Evolutionary conservation across 140 eudicot genomes (phyloP).

Genomic region (Bidens hawaiensis): DNA sequence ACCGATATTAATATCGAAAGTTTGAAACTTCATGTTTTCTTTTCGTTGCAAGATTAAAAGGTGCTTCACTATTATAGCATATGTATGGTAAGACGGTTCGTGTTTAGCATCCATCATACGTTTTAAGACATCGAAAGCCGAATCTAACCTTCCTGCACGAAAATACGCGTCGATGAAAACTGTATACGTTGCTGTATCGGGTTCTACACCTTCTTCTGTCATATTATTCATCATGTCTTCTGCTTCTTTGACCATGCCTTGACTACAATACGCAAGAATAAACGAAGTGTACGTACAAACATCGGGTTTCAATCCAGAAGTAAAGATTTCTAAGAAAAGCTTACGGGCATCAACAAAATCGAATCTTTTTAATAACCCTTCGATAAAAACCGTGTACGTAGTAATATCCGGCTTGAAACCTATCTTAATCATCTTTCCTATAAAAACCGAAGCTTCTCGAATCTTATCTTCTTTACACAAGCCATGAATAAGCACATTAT

Average conservation of each 20-base stretch:
- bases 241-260: constrained; percentile 67
- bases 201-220: constrained; percentile 48
- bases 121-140: constrained; percentile 54
- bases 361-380: constrained; percentile 50
- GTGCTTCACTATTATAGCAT: constrained; percentile 64
- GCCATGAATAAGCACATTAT: constrained; percentile 61
- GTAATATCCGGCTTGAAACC: constrained; percentile 47
- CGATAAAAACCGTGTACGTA: constrained; percentile 55
- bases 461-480: constrained; percentile 54
- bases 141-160: constrained; percentile 39
- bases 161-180: constrained; percentile 76
- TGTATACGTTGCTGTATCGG: constrained; percentile 64
- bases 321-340: constrained; percentile 32
- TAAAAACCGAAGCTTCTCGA: constrained; percentile 40
- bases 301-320: constrained; percentile 66
- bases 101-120: constrained; percentile 54
- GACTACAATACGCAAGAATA: constrained; percentile 67
- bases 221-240: constrained; percentile 54
- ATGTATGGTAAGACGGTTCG: constrained; percentile 75
- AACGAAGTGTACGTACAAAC: constrained; percentile 71
- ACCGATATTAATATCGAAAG: constrained; percentile 31
- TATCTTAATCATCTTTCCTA: constrained; percentile 51
- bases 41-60: constrained; percentile 30
- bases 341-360: constrained; percentile 53
- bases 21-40: constrained; percentile 17